phyloP scores from a whole-genome alignment of 2,329 filamentous ascomycete species.

The Alternaria longipes region DNA sequence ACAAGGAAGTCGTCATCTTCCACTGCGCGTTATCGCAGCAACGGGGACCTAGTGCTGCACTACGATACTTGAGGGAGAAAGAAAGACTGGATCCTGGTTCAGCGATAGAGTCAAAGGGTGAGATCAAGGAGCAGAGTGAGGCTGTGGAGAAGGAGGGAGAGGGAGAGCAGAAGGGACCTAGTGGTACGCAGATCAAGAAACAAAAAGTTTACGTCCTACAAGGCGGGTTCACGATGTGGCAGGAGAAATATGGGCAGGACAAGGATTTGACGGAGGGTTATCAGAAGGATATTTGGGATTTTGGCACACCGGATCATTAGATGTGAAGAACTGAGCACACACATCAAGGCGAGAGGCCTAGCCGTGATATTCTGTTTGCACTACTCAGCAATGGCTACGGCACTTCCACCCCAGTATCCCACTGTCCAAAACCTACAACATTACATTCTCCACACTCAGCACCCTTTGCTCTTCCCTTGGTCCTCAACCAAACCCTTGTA shows the following conservation, averaged over 20 bases:
- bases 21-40: conserved; percentile 94
- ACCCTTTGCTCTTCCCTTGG: conserved; percentile 12
- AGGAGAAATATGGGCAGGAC: conserved; percentile 82
- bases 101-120: conserved; percentile 30
- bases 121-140: conserved; percentile 25
- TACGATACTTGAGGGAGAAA: conserved; percentile 78
- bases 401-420: not conserved
- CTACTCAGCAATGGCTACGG: not conserved
- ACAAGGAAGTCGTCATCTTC: conserved; percentile 87
- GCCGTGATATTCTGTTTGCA: not conserved
- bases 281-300: conserved; percentile 83
- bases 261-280: conserved; percentile 83
- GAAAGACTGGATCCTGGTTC: conserved; percentile 57
- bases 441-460: not conserved
- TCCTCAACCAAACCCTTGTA: conserved; percentile 34
- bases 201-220: conserved; percentile 86
- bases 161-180: conserved; percentile 27
- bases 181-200: conserved; percentile 27
- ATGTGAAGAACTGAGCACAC: not conserved
- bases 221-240: conserved; percentile 87
- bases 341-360: not conserved
- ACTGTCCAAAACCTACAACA: not conserved
- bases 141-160: conserved; percentile 29
- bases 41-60: conserved; percentile 83
- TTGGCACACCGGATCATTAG: conserved; percentile 48